Evolutionary conservation across 768 basidiomycete genomes (phyloP), one percentile per base, ranked within the genome.

Genomic region (Agrocybe pediades): DNA sequence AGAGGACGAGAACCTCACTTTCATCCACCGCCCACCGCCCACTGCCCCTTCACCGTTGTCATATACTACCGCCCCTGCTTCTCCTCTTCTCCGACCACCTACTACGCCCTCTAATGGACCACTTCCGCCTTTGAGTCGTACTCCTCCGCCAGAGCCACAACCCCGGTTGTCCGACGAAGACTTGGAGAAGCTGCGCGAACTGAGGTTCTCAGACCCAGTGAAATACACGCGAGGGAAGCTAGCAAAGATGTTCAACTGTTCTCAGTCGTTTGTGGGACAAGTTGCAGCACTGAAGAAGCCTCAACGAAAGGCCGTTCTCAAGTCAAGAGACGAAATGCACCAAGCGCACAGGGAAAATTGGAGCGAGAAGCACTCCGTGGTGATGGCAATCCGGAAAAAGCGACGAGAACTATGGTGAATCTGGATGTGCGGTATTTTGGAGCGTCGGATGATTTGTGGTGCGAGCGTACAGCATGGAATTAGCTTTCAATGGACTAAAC

Each of bases 11-110:
- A 74, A 79, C 54, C 68, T 92, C 51, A 89, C 89, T 0, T 93
- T 93, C 67, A 85, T 93, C 53, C 89, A 90, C 66, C 85, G 92
- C 40, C 88, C 88, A n/a, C 92, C 91, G 0, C 88, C 91, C 0
- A 83, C 87, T 9, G 81, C 85, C 9, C 87, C 88, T 8, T 78
- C 90, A 16, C 90, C 90, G 2, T 74, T 77, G 54, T 94, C 91
- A 17, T 80, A 85, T 52, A 86, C 83, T 5, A 83, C 83, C 5
- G 74, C 79, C 8, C 91, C 91, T 9, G 70, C 80, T 6, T 94
- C 91, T 0, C 88, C 92, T 0, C 75, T 93, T 4, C 78, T 93
- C 15, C 74, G 74, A 0, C 70, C 80, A 13, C 63, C 72, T 6
- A 47, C 66, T 7, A 61, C 71, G 9, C 56, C 62, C 3, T 55